phyloP scores from a whole-genome alignment of 202 grass and related monocot species.

The Digitaria exilis region DNA sequence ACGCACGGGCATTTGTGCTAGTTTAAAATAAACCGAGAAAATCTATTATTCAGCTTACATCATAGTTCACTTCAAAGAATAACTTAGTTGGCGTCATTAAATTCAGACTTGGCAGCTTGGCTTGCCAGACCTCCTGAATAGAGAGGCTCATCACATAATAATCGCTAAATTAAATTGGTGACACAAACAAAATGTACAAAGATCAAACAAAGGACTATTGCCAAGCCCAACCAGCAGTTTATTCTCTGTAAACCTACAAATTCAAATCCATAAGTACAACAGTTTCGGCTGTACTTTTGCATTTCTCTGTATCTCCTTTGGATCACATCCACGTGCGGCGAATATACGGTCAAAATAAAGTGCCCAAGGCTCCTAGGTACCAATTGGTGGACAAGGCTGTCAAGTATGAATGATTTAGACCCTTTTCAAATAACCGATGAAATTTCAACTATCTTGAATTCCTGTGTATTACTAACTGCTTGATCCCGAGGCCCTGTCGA shows the following conservation, averaged over 20 bases:
- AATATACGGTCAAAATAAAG: conserved; percentile 7
- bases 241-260: neutral
- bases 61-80: no score
- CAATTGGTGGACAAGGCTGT: neutral
- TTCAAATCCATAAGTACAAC: conserved; percentile 8
- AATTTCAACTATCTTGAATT: conserved; percentile 5
- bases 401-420: neutral
- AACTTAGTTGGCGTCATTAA: no score
- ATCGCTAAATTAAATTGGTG: neutral
- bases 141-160: no score
- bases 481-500: conserved; percentile 46
- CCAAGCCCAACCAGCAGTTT: neutral
- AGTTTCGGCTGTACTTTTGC: conserved; percentile 11
- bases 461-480: conserved; percentile 18
- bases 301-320: neutral
- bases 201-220: neutral
- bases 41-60: no score
- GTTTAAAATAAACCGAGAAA: no score
- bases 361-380: neutral
- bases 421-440: neutral
- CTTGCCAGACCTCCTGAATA: no score
- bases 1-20: no score
- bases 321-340: neutral
- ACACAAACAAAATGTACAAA: neutral
- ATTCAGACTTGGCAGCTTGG: no score